These are phyloP conservation scores for Scheffersomyces spartinae DNA, from an alignment of 805 yeast genomes.

Conservation along the genomic window DNA sequence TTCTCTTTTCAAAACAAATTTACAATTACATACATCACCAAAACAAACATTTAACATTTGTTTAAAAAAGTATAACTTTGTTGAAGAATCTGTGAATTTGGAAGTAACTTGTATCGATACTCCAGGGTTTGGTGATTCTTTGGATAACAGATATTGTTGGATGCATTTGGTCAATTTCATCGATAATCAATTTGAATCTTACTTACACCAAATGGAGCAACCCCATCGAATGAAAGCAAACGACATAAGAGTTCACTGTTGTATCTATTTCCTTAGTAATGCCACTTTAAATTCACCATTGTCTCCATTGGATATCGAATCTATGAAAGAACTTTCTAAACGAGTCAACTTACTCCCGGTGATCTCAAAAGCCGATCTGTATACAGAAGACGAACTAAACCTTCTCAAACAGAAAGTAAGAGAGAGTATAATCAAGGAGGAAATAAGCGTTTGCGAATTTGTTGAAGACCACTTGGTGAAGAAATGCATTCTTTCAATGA, in stretches of 20 bases:
- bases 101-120: constrained; percentile 77
- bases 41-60: too few relatives aligned
- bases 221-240: too few relatives aligned
- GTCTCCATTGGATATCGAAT: constrained; percentile 20
- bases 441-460: constrained; percentile 20
- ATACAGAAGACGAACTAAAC: constrained; percentile 14
- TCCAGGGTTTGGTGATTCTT: constrained; percentile 88
- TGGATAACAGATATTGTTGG: constrained; percentile 66
- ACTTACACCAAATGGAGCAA: too few relatives aligned
- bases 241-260: too few relatives aligned
- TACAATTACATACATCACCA: too few relatives aligned
- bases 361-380: constrained; percentile 25
- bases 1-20: constrained; percentile 67
- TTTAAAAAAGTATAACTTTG: too few relatives aligned
- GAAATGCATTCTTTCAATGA: constrained; percentile 9
- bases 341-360: constrained; percentile 29
- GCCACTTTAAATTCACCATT: too few relatives aligned
- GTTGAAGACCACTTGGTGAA: constrained; percentile 14
- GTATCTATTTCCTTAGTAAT: too few relatives aligned
- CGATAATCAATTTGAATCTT: too few relatives aligned
- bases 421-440: constrained; percentile 11
- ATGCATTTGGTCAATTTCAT: too few relatives aligned
- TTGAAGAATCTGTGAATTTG: constrained; percentile 87
- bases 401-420: constrained; percentile 15
- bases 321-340: constrained; percentile 22